These are phyloP conservation scores for Rhododendron ferrugineum DNA, from an alignment of 148 eudicot species.

Conservation along the genomic window DNA sequence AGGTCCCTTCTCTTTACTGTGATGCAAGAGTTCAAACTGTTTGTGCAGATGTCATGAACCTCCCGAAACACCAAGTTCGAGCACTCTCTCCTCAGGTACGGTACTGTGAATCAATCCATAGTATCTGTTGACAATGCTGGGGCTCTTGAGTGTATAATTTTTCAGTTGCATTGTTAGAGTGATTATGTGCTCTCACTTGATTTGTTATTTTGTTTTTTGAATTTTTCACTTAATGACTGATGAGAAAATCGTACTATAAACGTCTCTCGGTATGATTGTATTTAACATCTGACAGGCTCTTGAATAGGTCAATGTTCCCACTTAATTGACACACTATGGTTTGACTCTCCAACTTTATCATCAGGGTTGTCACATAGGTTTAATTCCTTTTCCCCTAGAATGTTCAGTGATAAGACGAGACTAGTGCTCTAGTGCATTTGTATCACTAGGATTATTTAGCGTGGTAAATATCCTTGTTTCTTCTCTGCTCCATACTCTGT, in stretches of 20 bases:
- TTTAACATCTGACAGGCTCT: background rate
- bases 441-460: background rate
- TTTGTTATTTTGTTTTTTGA: background rate
- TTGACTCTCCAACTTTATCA: background rate
- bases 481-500: background rate
- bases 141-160: background rate
- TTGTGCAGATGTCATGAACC: constrained; percentile 69
- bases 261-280: background rate
- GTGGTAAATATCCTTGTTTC: background rate
- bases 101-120: background rate
- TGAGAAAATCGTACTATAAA: background rate
- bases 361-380: background rate
- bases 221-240: background rate
- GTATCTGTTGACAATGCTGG: background rate
- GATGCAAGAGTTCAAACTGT: constrained; percentile 82
- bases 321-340: background rate
- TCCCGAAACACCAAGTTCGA: constrained; percentile 55
- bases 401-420: background rate
- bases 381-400: background rate
- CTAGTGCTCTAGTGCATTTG: background rate
- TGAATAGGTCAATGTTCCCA: background rate
- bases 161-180: background rate
- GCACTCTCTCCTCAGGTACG: constrained; percentile 75
- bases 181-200: background rate
- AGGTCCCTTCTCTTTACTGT: constrained; percentile 71